Percentiles rank a stretch among this genome's conserved stretches.
phyloP scores from a whole-genome alignment of 208 protist species.

The Acanthamoeba lenticulata region DNA sequence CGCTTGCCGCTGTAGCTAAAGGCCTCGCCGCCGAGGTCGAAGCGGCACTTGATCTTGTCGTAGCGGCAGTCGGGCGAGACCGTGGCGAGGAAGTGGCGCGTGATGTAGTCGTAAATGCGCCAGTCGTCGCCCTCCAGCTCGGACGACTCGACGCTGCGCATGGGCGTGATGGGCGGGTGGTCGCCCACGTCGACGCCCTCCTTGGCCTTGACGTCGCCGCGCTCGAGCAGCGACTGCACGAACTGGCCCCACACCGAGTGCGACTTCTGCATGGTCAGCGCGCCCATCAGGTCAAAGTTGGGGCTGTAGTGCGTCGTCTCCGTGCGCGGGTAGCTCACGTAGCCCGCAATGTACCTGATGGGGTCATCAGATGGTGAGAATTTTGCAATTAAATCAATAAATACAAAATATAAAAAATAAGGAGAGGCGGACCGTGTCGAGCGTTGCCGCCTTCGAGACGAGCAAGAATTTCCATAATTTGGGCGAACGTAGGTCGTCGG shows the following conservation, averaged over 20 bases:
- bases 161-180: slow-evolving; percentile 87
- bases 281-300: slow-evolving; percentile 89
- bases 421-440: neutral
- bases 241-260: slow-evolving; percentile 9
- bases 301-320: slow-evolving; percentile 95
- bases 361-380: no score
- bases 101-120: slow-evolving; percentile 84
- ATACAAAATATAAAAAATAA: no score
- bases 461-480: slow-evolving; percentile 28
- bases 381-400: no score
- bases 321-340: slow-evolving; percentile 94
- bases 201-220: neutral
- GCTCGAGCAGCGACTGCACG: slow-evolving; percentile 50
- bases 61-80: slow-evolving; percentile 70
- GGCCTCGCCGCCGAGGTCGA: slow-evolving; percentile 70
- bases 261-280: neutral
- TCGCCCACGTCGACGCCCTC: slow-evolving; percentile 80
- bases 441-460: neutral
- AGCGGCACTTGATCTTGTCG: neutral
- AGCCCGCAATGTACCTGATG: slow-evolving; percentile 77
- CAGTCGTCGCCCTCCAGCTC: slow-evolving; percentile 38
- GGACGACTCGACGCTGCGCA: neutral
- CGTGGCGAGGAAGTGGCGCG: slow-evolving; percentile 81
- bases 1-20: slow-evolving; percentile 39
- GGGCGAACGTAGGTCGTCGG: slow-evolving; percentile 26